Base-by-base conservation (phyloP, 2,329 filamentous ascomycete species). In the Fusarium liriodendri region DNA sequence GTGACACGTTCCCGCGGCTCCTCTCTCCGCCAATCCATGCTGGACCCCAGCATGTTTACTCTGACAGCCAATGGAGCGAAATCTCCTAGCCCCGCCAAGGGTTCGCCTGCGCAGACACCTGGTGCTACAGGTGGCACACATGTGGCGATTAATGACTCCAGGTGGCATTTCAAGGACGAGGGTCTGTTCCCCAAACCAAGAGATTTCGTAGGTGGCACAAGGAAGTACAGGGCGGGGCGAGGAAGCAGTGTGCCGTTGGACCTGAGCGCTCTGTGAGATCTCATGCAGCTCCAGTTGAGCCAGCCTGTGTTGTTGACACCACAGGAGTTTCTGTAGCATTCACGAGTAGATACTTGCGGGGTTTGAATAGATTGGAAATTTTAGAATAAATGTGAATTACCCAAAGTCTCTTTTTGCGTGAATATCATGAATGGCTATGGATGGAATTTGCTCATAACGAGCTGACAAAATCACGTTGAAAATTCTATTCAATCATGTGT, bases 211-310 rank as follows among this genome's bases (percentile, higher is more conserved):
- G 93, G 93, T n/a, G 91, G 90, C 5, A 84, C 88, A 22, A 95
- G 93, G 81, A 91, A 90, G 80, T 99, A 98, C 83, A 89, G 96
- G 72, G 97, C 97, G 38, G 97, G 97, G 10, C 90, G 96, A 80
- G 96, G 95, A 35, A 98, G 95, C 84, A 98, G 94, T 85, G 95
- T 98, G 76, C 97, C 97, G 33, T 85, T 98, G 77, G 94, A 98
- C 85, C 83, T 99, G 80, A 90, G 87, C 74, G 86, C 88, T 16
- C 87, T 93, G 25, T 82, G 68, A 77, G 55, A 33, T 63, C 42
- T 22, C 38, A 62, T 35, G 42, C n/a, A 61, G 32, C 33, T 69
- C 76, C 58, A 73, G 47, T 60, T 59, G 61, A 64, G 54, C 55
- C 27, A 74, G 32, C 18, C 59, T 62, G 25, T 59, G 40, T 45